Evolutionary conservation across 202 grass and related monocot species (phyloP), one percentile per base, ranked within the genome.

Genomic region (Eragrostis tef): DNA sequence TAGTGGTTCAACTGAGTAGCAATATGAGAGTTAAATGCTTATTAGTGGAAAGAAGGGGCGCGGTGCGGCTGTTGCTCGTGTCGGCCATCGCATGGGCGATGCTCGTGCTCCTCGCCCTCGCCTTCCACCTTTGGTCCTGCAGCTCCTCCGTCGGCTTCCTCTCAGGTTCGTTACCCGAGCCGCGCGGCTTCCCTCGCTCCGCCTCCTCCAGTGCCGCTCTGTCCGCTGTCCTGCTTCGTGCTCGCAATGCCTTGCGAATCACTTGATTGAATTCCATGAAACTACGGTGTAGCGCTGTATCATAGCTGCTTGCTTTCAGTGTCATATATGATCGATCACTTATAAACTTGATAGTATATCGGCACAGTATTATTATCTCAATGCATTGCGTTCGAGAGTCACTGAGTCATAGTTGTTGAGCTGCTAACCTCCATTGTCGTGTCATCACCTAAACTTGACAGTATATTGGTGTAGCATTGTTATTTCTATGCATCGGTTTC

Each of bases 121-220:
- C 92, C 59, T 98, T 98, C 86, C 85, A 91, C 87, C 83, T 95
- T 64, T 95, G 92, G 96, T 93, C 96, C 53, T 98, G 92, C 82
- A 88, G 60, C 81, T 93, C 89, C 86, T 73, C 86, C 25, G 83
- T 90, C 47, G 53, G 59, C 14, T 95, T 91, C 84, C 83, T 98
- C 72, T 91, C 92, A 93, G 95, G 95, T 98, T 10, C 16, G 5
- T 9, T 22, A 61, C 10, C 1, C n/a, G 7, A 20, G 25, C 29
- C 29, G 29, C 29, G 29, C 29, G 29, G 29, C 3, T 31, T 31
- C 29, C 29, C 29, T 31, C 29, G 29, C 59, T 25, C 74, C 20
- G 7, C 46, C n/a, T 43, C 31, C 71, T 22, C 25, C 19, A 25
- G 3, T 34, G 1, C 1, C 17, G 2, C n/a, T 58, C 6, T n/a